These are phyloP conservation scores for Calonectria naviculata DNA, from an alignment of 2,329 filamentous ascomycete species.

Conservation along the genomic window DNA sequence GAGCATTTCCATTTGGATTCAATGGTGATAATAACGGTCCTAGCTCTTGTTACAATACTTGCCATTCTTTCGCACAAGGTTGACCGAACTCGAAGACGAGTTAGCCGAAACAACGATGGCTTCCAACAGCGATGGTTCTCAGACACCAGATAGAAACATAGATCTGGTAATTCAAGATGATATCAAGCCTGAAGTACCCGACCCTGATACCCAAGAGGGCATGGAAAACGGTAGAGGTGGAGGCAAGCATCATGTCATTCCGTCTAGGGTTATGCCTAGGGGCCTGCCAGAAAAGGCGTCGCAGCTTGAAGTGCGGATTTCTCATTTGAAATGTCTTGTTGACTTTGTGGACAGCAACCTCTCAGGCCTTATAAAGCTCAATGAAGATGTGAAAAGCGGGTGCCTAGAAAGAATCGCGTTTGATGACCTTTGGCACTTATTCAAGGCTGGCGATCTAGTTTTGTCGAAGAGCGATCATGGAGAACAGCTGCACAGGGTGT, in stretches of 20 bases:
- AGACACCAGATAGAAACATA: no score
- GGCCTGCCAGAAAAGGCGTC: neutral
- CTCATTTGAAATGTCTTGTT: neutral
- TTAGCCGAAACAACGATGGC: neutral
- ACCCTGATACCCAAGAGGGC: neutral
- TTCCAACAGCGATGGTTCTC: neutral
- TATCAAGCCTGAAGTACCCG: neutral
- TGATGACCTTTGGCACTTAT: neutral
- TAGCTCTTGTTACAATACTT: neutral
- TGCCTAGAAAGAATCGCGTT: neutral
- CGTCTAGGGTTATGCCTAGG: neutral
- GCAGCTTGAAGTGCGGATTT: neutral
- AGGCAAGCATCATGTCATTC: neutral
- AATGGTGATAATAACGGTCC: neutral
- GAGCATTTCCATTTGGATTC: no score
- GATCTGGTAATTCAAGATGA: neutral
- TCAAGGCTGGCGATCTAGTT: neutral
- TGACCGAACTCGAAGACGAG: neutral
- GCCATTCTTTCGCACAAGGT: neutral
- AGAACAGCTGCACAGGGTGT: neutral
- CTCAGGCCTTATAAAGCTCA: neutral
- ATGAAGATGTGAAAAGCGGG: neutral
- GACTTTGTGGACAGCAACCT: neutral
- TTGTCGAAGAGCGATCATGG: neutral
- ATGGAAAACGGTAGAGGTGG: neutral